phyloP scores from a whole-genome alignment of 495 filamentous ascomycete species.

The Tuber umbilicatum region DNA sequence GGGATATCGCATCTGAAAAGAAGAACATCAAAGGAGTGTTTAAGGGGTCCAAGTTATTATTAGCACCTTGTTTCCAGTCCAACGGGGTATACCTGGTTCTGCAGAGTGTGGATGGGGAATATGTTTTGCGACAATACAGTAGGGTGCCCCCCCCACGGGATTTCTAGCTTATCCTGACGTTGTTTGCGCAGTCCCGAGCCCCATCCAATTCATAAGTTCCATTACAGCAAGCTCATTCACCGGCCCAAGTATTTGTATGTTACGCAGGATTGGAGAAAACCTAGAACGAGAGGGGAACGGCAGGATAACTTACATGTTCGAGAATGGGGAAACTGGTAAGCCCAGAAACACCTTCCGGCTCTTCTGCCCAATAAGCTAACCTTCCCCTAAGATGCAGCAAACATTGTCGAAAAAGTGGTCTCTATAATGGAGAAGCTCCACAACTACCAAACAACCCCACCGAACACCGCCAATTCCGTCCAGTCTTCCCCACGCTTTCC shows the following conservation, averaged over 20 bases:
- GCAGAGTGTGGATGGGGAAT: conserved; percentile 33
- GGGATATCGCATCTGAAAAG: conserved; percentile 9
- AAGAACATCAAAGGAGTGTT: conserved; percentile 19
- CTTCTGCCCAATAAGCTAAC: neutral
- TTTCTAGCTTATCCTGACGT: neutral
- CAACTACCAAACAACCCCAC: conserved; percentile 14
- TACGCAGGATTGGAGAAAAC: conserved; percentile 9
- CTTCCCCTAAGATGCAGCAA: conserved; percentile 15
- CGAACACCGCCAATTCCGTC: neutral
- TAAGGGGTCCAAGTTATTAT: conserved; percentile 27
- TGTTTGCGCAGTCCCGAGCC: conserved; percentile 13
- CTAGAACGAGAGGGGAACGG: conserved; percentile 23
- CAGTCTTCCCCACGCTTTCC: neutral
- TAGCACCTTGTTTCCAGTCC: conserved; percentile 24
- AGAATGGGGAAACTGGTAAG: conserved; percentile 20
- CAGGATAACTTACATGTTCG: conserved; percentile 28
- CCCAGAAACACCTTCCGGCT: neutral
- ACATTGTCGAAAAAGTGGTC: conserved; percentile 23
- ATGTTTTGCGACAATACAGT: conserved; percentile 35
- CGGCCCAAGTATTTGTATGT: conserved; percentile 26
- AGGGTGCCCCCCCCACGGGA: neutral
- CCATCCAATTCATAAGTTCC: conserved; percentile 31
- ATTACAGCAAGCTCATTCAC: conserved; percentile 27
- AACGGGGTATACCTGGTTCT: conserved; percentile 32
- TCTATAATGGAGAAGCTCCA: conserved; percentile 30